Conservation (phyloP, 139 green algal species). For the Edaphochlamys debaryana region DNA sequence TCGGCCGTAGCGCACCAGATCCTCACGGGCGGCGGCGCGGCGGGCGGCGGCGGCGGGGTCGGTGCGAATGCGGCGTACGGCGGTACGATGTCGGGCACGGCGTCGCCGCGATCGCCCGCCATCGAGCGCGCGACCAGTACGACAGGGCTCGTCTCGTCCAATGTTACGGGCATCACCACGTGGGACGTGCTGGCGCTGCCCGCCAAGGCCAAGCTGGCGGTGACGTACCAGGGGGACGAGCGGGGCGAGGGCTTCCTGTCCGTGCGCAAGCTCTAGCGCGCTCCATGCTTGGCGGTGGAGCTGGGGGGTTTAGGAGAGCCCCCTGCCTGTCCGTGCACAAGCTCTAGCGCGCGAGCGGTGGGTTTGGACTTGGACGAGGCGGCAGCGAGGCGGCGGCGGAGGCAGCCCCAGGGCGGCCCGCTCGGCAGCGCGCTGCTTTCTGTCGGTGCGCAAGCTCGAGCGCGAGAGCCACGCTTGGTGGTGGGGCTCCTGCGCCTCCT, state of each 20-base stretch:
- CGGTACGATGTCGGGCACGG: neutral
- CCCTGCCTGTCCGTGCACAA: no score
- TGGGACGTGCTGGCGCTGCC: conserved; percentile 36
- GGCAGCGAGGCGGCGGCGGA: no score
- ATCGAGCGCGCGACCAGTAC: conserved; percentile 24
- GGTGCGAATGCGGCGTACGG: neutral
- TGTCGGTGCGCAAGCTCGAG: no score
- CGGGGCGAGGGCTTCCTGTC: conserved; percentile 37
- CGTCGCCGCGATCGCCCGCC: neutral
- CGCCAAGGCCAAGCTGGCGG: conserved; percentile 30
- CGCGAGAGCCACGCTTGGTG: no score
- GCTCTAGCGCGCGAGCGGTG: no score
- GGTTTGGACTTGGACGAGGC: no score
- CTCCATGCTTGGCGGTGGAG: no score
- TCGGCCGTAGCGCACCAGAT: neutral
- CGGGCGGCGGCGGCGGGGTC: neutral
- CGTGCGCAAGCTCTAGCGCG: conserved; percentile 23
- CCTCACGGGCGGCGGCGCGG: neutral
- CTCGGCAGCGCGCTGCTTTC: no score
- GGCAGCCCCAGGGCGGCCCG: no score
- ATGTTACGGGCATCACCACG: conserved; percentile 8
- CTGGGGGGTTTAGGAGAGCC: no score
- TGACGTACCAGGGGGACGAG: conserved; percentile 40
- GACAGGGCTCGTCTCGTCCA: conserved; percentile 4
- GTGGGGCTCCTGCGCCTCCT: no score